Evolutionary conservation across 116 monocot species (phyloP), one percentile per base, ranked within the genome.

Genomic region (Posidonia oceanica): DNA sequence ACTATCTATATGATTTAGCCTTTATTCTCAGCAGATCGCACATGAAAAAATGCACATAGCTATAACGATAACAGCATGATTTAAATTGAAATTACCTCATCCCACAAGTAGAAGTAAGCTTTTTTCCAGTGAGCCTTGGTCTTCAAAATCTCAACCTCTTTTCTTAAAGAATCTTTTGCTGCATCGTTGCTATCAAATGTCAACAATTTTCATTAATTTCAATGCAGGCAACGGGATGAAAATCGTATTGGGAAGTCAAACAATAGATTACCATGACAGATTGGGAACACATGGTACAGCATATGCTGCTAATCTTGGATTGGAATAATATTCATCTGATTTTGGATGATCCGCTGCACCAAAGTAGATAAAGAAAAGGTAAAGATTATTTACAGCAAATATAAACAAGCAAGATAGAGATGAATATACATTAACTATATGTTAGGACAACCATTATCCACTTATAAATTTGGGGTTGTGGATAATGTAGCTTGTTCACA

Each of bases 21-120:
- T 18, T 20, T 8, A 57, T n/a, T 57, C 16, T n/a, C 57, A 16
- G 6, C 57, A 57, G 20, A 20, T n/a, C 57, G 3, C 57, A 57
- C 57, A 7, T 55, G 55, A 16, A 57, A 57, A 56, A 57, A 18
- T 15, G 18, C 20, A 20, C 16, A 57, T 16, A 57, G 20, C 15
- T 2, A 57, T 57, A 16, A n/a, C 0, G 2, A 4, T 57, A 29
- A 16, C 3, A 64, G 14, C 7, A 40, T 40, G n/a, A 3, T 40
- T 41, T n/a, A 65, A 16, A 44, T 61, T 72, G 15, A 39, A 23
- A 12, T n/a, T 78, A 98, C 98, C 90, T 98, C 98, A 74, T 98
- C 98, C 98, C 98, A 98, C 71, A 98, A 72, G 78, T 98, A 98
- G 60, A 98, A 98, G 79, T 98, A 98, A 80, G 98, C 88, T 85